Evolutionary conservation across 2,329 filamentous ascomycete genomes (phyloP).

Genomic region (Aurifilum marmelostoma): DNA sequence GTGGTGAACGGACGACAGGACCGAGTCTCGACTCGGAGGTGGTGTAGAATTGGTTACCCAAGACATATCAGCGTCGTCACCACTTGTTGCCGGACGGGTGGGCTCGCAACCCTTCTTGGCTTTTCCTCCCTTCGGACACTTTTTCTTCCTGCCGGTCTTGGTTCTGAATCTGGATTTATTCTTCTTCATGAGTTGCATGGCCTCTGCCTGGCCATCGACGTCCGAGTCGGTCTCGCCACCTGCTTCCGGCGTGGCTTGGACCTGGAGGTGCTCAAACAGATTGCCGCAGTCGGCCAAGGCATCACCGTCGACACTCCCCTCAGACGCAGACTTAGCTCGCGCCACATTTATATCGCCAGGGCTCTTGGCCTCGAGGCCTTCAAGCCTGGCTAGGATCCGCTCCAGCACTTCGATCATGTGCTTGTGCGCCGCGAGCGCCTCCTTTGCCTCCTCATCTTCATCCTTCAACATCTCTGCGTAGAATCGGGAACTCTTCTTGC

Average conservation of each 20-base stretch:
- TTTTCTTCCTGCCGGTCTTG: not conserved
- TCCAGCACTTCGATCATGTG: conserved; percentile 37
- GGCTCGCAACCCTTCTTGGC: not conserved
- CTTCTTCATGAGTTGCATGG: too few species aligned
- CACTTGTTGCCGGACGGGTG: not conserved
- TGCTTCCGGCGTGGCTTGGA: conserved; percentile 32
- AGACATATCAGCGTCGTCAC: not conserved
- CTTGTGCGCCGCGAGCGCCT: conserved; percentile 33
- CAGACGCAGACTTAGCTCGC: conserved; percentile 19
- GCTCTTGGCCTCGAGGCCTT: not conserved
- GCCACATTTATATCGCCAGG: not conserved
- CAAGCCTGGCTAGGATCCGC: not conserved
- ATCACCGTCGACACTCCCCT: not conserved
- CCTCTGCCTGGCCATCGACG: not conserved
- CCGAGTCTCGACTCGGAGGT: conserved; percentile 30
- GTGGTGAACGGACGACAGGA: conserved; percentile 35
- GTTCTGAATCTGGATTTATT: not conserved
- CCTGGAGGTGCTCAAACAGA: conserved; percentile 35
- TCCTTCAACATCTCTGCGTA: conserved; percentile 30
- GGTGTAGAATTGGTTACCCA: not conserved
- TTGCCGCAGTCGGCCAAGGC: conserved; percentile 33
- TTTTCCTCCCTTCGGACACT: not conserved
- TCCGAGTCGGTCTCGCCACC: conserved; percentile 12
- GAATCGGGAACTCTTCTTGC: conserved; percentile 36
- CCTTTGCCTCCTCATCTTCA: conserved; percentile 31